Evolutionary conservation across 306 rosid species (phyloP).

Genomic region (Prunus kanzakura): DNA sequence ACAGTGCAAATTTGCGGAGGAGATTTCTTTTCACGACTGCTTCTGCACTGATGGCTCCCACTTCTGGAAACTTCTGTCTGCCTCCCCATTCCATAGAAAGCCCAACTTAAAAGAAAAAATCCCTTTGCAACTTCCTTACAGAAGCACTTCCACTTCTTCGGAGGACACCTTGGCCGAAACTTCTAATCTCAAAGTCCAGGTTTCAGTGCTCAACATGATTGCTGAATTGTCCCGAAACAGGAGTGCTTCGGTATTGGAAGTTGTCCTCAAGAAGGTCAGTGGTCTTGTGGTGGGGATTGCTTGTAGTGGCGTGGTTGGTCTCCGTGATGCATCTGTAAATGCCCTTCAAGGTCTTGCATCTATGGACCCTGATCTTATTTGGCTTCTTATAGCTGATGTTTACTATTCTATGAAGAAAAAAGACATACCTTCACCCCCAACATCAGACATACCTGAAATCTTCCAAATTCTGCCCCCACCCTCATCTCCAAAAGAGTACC

Average conservation of each 20-base stretch:
- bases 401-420: constrained; percentile 55
- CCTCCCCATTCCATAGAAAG: constrained; percentile 63
- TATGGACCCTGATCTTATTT: constrained; percentile 82
- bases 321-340: too few species aligned
- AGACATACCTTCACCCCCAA: constrained; percentile 42
- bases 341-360: constrained; percentile 82
- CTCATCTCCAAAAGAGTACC: constrained; percentile 49
- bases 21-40: constrained; percentile 84
- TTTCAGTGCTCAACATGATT: constrained; percentile 75
- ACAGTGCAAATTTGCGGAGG: constrained; percentile 72
- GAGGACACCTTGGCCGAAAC: constrained; percentile 69
- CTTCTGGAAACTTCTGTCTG: constrained; percentile 76
- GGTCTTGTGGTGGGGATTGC: constrained; percentile 76
- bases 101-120: constrained; percentile 39
- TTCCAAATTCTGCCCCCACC: constrained; percentile 58
- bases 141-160: constrained; percentile 44
- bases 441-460: constrained; percentile 50
- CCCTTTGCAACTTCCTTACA: constrained; percentile 73
- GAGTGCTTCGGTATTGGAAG: constrained; percentile 65
- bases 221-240: constrained; percentile 63
- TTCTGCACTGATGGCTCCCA: constrained; percentile 70
- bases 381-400: constrained; percentile 92
- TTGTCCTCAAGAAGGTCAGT: constrained; percentile 69
- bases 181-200: constrained; percentile 79
- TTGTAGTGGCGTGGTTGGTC: too few species aligned